These are phyloP conservation scores for Cephaloascus fragrans DNA, from an alignment of 805 yeast species.

Conservation along the genomic window DNA sequence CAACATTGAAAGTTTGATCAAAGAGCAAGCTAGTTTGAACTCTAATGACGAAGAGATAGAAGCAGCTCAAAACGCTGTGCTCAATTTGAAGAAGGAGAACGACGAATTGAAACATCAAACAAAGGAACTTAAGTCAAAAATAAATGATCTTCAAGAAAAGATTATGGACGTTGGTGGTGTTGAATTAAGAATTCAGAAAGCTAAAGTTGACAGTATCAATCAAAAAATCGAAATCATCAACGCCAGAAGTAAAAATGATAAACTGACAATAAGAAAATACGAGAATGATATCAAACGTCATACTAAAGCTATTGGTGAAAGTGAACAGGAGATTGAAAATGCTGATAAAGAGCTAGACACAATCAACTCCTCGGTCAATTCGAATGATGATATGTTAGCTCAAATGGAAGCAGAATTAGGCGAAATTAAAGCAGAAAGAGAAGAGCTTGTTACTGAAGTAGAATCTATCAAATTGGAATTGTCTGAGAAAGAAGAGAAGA, in stretches of 20 bases:
- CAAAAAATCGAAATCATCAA: conserved; percentile 54
- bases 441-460: conserved; percentile 26
- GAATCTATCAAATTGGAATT: conserved; percentile 19
- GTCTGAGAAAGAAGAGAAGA: conserved; percentile 30
- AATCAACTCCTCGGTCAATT: conserved; percentile 17
- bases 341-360: conserved; percentile 21
- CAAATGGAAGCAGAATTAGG: conserved; percentile 22
- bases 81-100: conserved; percentile 28
- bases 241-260: conserved; percentile 48
- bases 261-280: conserved; percentile 46
- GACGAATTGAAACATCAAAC: conserved; percentile 42
- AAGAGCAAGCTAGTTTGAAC: not conserved
- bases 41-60: conserved; percentile 7
- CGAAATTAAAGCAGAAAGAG: conserved; percentile 17
- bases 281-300: conserved; percentile 55
- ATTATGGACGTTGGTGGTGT: conserved; percentile 92
- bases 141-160: conserved; percentile 56
- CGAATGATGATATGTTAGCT: conserved; percentile 12
- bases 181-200: conserved; percentile 64
- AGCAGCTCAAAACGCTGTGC: conserved; percentile 13
- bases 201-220: conserved; percentile 68
- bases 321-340: conserved; percentile 34
- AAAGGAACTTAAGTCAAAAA: conserved; percentile 41
- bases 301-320: conserved; percentile 32
- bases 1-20: conserved; percentile 26